A percentile compares a stretch with the other conserved stretches of the same genome.
Conservation (phyloP, 371 early-diverging fungal species). For the Nosema muscidifuracis region DNA sequence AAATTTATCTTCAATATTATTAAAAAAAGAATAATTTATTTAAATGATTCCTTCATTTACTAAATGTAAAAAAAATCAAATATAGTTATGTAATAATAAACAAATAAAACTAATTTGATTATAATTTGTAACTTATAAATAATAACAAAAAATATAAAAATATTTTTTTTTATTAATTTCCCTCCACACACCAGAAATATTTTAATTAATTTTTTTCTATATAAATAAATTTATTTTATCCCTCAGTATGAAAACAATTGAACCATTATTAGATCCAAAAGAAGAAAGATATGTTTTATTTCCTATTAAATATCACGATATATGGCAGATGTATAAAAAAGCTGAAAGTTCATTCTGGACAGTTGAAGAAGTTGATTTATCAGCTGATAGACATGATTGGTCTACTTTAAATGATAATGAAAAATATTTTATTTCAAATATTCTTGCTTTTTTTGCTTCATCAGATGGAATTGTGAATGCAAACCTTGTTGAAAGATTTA, state of each 20-base stretch:
- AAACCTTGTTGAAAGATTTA: conserved; percentile 88
- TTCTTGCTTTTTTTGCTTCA: conserved; percentile 98
- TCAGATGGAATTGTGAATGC: conserved; percentile 98
- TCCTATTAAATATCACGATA: conserved; percentile 62
- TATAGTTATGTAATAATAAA: too few relatives aligned
- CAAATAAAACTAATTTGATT: too few relatives aligned
- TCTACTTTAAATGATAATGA: conserved; percentile 79
- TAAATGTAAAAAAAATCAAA: too few relatives aligned
- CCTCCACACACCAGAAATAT: too few relatives aligned
- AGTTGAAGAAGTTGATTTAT: conserved; percentile 92
- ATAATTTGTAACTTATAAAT: too few relatives aligned
- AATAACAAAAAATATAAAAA: too few relatives aligned
- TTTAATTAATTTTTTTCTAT: too few relatives aligned
- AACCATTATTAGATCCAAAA: conserved; percentile 55
- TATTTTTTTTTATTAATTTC: too few relatives aligned
- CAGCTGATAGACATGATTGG: conserved; percentile 87
- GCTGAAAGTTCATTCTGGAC: conserved; percentile 98
- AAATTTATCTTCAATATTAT: too few relatives aligned
- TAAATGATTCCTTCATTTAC: too few relatives aligned
- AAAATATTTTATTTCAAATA: conserved; percentile 84
- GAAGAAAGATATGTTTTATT: conserved; percentile 61
- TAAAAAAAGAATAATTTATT: too few relatives aligned
- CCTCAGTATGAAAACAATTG: background rate
- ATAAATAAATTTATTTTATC: too few relatives aligned
- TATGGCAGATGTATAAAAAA: conserved; percentile 98